Evolutionary conservation across 352 stramenopile genomes (phyloP), one percentile per base, ranked within the genome.

Genomic region (Phytophthora meadii): DNA sequence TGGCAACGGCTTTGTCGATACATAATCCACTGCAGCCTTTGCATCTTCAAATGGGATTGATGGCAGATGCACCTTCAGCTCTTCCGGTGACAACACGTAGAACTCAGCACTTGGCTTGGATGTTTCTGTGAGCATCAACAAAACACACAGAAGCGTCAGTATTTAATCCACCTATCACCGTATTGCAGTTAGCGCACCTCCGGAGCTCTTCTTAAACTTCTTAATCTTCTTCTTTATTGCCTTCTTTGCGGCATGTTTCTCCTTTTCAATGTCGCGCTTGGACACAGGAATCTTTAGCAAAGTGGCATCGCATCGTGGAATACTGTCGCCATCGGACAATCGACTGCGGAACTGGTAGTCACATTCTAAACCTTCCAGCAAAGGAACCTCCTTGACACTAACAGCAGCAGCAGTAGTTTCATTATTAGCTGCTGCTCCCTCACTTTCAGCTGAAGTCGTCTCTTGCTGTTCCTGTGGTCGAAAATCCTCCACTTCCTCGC

Each of bases 151-250:
- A 10, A 61, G 4, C 5, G 25, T 76, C 15, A 69, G 24, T 19
- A 36, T 51, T 6, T 3, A 44, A 32, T 14, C 14, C 24, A 48
- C 28, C 32, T 5, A 61, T 1, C 1, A 30, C 4, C n/a, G 37
- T 55, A 34, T 15, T 10, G 36, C n/a, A 19, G 27, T 30, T 44
- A 53, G 59, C 69, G 49, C 45, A 87, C 81, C 80, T 32, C 70
- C 70, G 8, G 81, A 76, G 4, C 54, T 28, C 62, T 93, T 94
- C 60, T 94, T 95, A 69, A 93, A 91, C 67, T 89, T 93, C 57
- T 95, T 95, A 70, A 95, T 93, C 61, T 89, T 88, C 61, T 91
- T 93, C 67, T 94, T 95, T 65, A 95, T 75, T 12, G 77, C 69
- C 27, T 95, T 95, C 63, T 94, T 93, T 14, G 65, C 72, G 1